Percentiles rank a stretch among this genome's conserved stretches.
Conservation (phyloP, 2,329 filamentous ascomycete species). For the Exophiala alcalophila region DNA sequence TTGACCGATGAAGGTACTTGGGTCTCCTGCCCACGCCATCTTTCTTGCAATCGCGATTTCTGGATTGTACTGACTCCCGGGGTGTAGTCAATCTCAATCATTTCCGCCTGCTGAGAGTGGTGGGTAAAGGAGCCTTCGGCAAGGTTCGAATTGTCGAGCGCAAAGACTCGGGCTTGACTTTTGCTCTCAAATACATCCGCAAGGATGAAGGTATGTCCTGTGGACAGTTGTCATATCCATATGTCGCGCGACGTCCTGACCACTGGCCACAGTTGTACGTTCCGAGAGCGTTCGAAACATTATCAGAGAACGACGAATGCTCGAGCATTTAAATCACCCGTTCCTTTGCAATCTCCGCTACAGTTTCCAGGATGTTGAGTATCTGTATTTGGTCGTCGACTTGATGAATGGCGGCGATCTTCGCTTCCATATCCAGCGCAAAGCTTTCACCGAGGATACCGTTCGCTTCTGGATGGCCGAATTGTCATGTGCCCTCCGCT, state of each 20-base stretch:
- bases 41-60: too few relatives aligned
- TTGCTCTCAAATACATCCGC: conserved; percentile 95
- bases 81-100: conserved; percentile 97
- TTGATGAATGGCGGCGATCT: conserved; percentile 97
- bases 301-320: conserved; percentile 93
- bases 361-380: conserved; percentile 98
- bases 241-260: too few relatives aligned
- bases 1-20: conserved; percentile 93
- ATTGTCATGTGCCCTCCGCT: conserved; percentile 83
- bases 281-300: conserved; percentile 98
- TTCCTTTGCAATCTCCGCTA: conserved; percentile 98
- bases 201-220: conserved; percentile 84
- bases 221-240: conserved; percentile 4
- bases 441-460: conserved; percentile 96
- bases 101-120: conserved; percentile 89
- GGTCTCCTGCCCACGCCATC: conserved; percentile 34
- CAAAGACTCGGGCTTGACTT: conserved; percentile 90
- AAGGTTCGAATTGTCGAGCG: conserved; percentile 98
- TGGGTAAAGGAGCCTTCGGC: conserved; percentile 96
- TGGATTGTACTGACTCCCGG: too few relatives aligned
- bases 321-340: conserved; percentile 95
- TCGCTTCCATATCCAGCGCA: conserved; percentile 94
- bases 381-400: conserved; percentile 97
- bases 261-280: conserved; percentile 74
- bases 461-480: conserved; percentile 97